These are phyloP conservation scores for Pharus latifolius DNA, from an alignment of 176 grass and related monocot genomes.

Conservation along the genomic window DNA sequence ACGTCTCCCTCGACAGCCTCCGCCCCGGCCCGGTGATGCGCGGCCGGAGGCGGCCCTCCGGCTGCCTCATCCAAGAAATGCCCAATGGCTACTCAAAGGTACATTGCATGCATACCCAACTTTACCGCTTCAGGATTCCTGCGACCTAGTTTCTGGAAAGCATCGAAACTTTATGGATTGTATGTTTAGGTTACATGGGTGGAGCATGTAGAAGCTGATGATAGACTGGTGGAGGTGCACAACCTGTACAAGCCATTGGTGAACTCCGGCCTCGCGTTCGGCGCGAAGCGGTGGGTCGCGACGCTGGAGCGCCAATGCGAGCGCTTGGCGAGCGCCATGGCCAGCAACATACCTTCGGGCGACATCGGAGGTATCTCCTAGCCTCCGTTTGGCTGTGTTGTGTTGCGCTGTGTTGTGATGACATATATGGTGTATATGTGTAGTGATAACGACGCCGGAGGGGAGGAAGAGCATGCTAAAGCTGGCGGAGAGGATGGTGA, in stretches of 20 bases:
- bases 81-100: constrained; percentile 81
- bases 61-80: constrained; percentile 79
- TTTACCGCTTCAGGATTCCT: no score
- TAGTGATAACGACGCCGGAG: constrained; percentile 49
- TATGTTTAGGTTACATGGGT: constrained; percentile 60
- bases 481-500: constrained; percentile 69
- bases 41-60: constrained; percentile 48
- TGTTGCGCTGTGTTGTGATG: no score
- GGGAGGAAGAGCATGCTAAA: constrained; percentile 69
- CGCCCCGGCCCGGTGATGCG: not conserved
- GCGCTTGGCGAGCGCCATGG: constrained; percentile 51
- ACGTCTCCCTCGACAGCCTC: constrained; percentile 63
- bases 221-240: constrained; percentile 50
- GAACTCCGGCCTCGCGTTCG: constrained; percentile 62
- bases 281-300: constrained; percentile 62
- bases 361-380: constrained; percentile 38
- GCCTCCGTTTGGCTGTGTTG: no score
- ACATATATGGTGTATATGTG: no score
- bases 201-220: constrained; percentile 75
- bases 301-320: constrained; percentile 73
- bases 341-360: constrained; percentile 15
- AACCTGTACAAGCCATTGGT: constrained; percentile 68
- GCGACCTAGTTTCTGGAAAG: no score
- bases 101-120: no score
- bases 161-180: no score